Conservation (phyloP, 768 basidiomycete species). For the Suillus weaverae region DNA sequence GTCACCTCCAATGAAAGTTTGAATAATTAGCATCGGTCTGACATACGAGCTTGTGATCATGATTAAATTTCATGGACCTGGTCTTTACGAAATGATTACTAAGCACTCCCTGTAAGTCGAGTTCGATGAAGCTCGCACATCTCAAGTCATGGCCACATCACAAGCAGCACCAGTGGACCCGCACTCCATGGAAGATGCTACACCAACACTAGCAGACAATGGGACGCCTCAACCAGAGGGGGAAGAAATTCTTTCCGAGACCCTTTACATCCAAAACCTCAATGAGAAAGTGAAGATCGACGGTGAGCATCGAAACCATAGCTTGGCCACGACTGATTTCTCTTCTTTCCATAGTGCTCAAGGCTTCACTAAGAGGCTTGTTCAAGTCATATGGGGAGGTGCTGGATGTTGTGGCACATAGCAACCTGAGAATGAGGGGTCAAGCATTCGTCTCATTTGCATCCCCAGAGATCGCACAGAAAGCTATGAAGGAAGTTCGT, state of each 20-base stretch:
- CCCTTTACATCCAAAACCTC: constrained; percentile 93
- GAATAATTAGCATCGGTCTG: neutral
- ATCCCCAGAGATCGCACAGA: constrained; percentile 76
- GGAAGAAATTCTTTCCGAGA: constrained; percentile 66
- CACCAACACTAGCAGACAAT: constrained; percentile 17
- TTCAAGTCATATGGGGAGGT: constrained; percentile 95
- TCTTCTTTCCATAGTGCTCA: constrained; percentile 62
- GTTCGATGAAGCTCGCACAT: neutral
- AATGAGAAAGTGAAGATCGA: constrained; percentile 92
- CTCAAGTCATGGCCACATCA: constrained; percentile 37
- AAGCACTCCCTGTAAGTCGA: neutral
- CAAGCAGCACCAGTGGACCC: constrained; percentile 32
- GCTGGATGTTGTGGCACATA: constrained; percentile 92
- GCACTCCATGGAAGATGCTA: constrained; percentile 27
- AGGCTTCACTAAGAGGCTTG: constrained; percentile 80
- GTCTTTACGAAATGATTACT: neutral
- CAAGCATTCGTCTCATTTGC: constrained; percentile 97
- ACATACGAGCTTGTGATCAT: neutral
- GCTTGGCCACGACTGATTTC: constrained; percentile 11
- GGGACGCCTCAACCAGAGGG: constrained; percentile 27
- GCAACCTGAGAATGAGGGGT: constrained; percentile 94
- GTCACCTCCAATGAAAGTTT: neutral
- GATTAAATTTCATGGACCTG: neutral
- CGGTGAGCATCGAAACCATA: constrained; percentile 38
- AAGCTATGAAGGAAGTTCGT: constrained; percentile 89